Evolutionary conservation across 2,329 filamentous ascomycete genomes (phyloP).

Genomic region (Fusarium virguliforme): DNA sequence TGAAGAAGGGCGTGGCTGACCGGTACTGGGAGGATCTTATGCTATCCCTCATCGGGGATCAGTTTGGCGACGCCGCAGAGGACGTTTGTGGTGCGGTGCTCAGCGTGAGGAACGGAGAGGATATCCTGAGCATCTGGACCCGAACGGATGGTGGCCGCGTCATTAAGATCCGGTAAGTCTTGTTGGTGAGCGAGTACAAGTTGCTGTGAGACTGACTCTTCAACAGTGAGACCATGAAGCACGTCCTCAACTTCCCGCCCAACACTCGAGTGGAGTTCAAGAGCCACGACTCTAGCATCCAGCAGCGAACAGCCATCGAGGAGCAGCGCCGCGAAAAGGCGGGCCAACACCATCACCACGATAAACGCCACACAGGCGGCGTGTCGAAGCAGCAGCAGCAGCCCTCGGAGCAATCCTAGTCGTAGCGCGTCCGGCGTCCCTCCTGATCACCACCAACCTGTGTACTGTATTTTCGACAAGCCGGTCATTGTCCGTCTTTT

Average conservation of each 20-base stretch:
- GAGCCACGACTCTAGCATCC: conserved; percentile 95
- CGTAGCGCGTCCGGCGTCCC: conserved; percentile 18
- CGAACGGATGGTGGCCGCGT: conserved; percentile 93
- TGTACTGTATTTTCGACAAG: conserved; percentile 49
- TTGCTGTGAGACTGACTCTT: conserved; percentile 40
- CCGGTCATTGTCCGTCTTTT: conserved; percentile 21
- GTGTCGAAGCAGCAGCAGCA: conserved; percentile 58
- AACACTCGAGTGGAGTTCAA: conserved; percentile 97
- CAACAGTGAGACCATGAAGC: conserved; percentile 92
- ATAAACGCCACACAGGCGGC: conserved; percentile 57
- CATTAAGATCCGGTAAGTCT: conserved; percentile 90
- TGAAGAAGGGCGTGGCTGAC: conserved; percentile 98
- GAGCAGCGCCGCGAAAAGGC: conserved; percentile 91
- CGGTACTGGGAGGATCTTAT: conserved; percentile 97
- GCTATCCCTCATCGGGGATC: conserved; percentile 91
- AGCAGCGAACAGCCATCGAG: conserved; percentile 90
- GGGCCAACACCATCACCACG: conserved; percentile 62
- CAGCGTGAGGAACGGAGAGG: conserved; percentile 94
- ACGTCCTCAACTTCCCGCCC: conserved; percentile 85
- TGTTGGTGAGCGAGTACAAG: not conserved
- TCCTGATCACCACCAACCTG: conserved; percentile 22
- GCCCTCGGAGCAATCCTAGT: conserved; percentile 52
- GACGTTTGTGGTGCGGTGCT: conserved; percentile 96
- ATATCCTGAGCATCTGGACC: conserved; percentile 98
- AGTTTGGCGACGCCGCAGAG: conserved; percentile 92